Base-by-base conservation (phyloP, 1,284 basidiomycete species). In the Rhodotorula glutinis region DNA sequence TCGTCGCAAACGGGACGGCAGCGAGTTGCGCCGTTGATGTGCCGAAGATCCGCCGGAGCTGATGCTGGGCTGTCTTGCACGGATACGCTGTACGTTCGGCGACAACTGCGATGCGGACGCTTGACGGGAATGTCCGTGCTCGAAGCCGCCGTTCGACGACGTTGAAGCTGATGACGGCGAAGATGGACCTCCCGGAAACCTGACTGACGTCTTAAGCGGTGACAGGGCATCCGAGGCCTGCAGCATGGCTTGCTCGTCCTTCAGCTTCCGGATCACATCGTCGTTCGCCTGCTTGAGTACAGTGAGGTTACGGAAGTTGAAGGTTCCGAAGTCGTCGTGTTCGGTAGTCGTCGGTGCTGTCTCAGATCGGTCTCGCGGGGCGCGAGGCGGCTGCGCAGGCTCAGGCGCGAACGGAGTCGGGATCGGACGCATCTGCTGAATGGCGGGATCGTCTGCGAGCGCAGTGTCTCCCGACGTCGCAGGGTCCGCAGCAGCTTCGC, bases 261-360 rank as follows among this genome's bases (percentile, higher is more conserved):
- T 78, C 78, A 98, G 84, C 80, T 96, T 95, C 65, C 92, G 87
- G 75, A 99, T 96, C 73, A 98, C 88, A 78, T 98, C 94, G 79
- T 99, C 96, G 78, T 99, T 99, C 29, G 92, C 93, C 79, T 98
- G 93, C 81, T 98, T 98, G 77, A 98, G 82, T 16, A 98, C 87
- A 0, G 93, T 92, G 56, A 98, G 79, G 76, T 99, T 99, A 83
- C 98, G 98, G 85, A 94, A 99, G 79, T 88, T 93, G 82, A 99
- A 99, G 0, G 92, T 88, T 40, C 96, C 96, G 80, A 98, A 99
- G 75, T 98, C 95, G 74, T 95, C 71, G 41, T 70, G 68, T 10
- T 66, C 56, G 30, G 23, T 8, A 29, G 14, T 14, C 29, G 23
- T 16, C 4, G 58, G 49, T n/a, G 64, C 66, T 21, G 69, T 66